Evolutionary conservation across 73 alveolate species (phyloP), one percentile per base, ranked within the genome.

Genomic region (Paramecium caudatum): DNA sequence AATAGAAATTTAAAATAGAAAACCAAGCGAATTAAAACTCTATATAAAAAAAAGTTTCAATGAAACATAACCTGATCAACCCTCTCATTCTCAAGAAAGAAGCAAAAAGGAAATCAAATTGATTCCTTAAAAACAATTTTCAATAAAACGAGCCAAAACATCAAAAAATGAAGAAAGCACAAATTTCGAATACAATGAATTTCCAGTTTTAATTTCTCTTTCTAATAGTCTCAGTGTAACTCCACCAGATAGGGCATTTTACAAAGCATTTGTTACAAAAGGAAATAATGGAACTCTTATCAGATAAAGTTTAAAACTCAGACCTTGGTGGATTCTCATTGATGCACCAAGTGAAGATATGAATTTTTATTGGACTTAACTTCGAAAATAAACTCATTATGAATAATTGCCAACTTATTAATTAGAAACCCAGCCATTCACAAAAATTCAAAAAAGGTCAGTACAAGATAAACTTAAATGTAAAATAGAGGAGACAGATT

Each of bases 261-360:
- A 83, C 61, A 83, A 83, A 9, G 92, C 92, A 16, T 50, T 55
- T 55, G 61, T 83, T 12, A 83, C 92, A 3, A 83, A 83, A 34
- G 92, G 92, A 13, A 83, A 83, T 34, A 83, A 83, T 83, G 92
- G 92, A 16, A 70, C 61, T 8, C 21, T 83, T 21, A 83, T 83
- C 3, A 48, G 92, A 33, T 39, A 65, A 23, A 33, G 70, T 61
- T 41, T 83, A 49, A 83, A 83, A 83, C 15, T 15, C 3, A 32
- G 84, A 68, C 34, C 84, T 9, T 68, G 84, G 84, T 68, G 84
- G 84, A 68, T 37, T 25, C 34, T 68, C 55, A 32, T 68, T 10
- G 84, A 68, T n/a, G 16, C 17, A 16, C 61, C 61, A 10, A 16
- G 36, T 68, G 84, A 68, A 68, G 84, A 68, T 68, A 25, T 68